A percentile compares a stretch with the other conserved stretches of the same genome.
Conservation (phyloP, 23 red algal species). For the Gracilaria gracilis region DNA sequence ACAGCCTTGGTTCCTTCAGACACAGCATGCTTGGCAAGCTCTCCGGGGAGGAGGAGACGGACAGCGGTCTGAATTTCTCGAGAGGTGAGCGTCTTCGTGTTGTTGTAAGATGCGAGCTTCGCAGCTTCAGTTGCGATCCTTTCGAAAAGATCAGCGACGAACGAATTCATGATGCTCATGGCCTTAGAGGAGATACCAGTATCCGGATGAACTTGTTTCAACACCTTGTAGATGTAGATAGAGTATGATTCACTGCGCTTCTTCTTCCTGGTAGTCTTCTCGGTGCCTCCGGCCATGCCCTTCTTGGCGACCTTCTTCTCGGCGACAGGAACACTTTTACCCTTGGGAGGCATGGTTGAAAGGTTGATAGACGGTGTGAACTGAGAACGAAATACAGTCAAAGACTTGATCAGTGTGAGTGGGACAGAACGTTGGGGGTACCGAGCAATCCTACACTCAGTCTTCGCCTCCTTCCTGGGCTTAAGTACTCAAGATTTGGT, state of each 20-base stretch:
- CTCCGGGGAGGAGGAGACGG: slow-evolving; percentile 95
- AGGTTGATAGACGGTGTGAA: background rate
- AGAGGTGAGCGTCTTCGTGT: slow-evolving; percentile 97
- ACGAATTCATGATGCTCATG: slow-evolving; percentile 99
- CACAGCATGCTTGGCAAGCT: slow-evolving; percentile 99
- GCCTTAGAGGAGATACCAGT: slow-evolving; percentile 98
- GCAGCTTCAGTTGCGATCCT: slow-evolving; percentile 91
- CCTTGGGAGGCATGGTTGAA: slow-evolving; percentile 88
- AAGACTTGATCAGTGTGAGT: background rate
- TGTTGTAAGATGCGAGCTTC: slow-evolving; percentile 92
- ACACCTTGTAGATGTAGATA: slow-evolving; percentile 99
- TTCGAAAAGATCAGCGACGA: slow-evolving; percentile 98
- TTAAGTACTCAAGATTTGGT: background rate
- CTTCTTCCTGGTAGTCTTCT: slow-evolving; percentile 83
- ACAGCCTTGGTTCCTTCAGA: slow-evolving; percentile 99
- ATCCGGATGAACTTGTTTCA: slow-evolving; percentile 99
- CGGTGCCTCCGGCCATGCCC: slow-evolving; percentile 59
- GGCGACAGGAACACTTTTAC: slow-evolving; percentile 88
- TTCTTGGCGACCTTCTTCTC: slow-evolving; percentile 98
- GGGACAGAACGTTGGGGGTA: too few relatives aligned
- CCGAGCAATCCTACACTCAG: too few relatives aligned
- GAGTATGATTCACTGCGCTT: slow-evolving; percentile 96
- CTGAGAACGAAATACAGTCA: background rate
- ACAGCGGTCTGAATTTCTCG: slow-evolving; percentile 99
- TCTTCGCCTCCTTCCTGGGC: background rate